Evolutionary conservation across 768 basidiomycete species (phyloP), one percentile per base, ranked within the genome.

Genomic region (Multifurca ochricompacta): DNA sequence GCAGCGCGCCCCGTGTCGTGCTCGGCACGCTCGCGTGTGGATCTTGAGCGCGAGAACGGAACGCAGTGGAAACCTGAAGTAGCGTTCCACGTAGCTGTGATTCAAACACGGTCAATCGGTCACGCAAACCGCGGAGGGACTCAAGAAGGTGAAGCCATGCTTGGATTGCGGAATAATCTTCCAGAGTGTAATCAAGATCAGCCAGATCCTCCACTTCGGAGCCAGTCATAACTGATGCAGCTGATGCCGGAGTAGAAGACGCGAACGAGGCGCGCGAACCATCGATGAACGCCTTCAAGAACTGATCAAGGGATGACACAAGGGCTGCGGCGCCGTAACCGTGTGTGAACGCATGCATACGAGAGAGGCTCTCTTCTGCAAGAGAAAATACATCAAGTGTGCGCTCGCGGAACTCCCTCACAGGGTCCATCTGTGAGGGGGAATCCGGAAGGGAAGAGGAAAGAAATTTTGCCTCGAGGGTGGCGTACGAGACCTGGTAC

Each of bases 141-240:
- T 87, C 82, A 36, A 97, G 78, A 35, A 94, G 75, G 65, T 91
- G 90, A 13, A 97, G 69, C 2, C 82, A 82, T 10, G 81, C 69
- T 67, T 96, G 94, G 53, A 97, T 91, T 27, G 81, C 76, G 2
- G 81, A 77, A 91, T 92, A 96, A 68, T 98, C 94, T 53, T 91
- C 82, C 3, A 83, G 72, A 2, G 87, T 84, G 64, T 96, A 97
- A 69, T 98, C 69, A 56, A 90, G 69, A 64, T 86, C 86, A 0
- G 81, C 80, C 32, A 93, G 73, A 46, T 91, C 91, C 50, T 78
- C 78, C 30, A 73, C 39, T 4, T 32, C 44, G 3, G 44, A 41
- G 13, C 23, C 43, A 28, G 37, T 77, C 3, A 66, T 67, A 11
- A 64, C 48, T 1, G 79, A 70, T 48, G 67, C 43, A 57, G 68